These are phyloP conservation scores for Heimioporus sp. DNA, from an alignment of 768 basidiomycete genomes.

Conservation along the genomic window DNA sequence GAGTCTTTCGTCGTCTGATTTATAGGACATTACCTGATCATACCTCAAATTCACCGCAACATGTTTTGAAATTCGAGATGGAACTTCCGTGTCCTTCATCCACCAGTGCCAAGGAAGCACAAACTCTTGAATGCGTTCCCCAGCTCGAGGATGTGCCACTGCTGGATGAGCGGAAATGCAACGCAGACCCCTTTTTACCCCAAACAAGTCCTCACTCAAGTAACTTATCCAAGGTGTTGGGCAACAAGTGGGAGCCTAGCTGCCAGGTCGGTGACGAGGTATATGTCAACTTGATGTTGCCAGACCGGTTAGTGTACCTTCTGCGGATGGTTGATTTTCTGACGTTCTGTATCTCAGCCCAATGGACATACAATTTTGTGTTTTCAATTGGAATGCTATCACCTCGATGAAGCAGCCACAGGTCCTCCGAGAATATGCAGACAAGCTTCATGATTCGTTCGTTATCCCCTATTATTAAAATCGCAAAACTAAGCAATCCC, in stretches of 20 bases:
- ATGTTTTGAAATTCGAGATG: constrained; percentile 42
- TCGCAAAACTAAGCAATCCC: constrained; percentile 4
- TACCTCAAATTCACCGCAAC: constrained; percentile 5
- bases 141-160: neutral
- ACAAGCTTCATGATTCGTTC: constrained; percentile 43
- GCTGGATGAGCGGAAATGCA: neutral
- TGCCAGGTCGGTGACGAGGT: constrained; percentile 40
- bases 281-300: constrained; percentile 51
- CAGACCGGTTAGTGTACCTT: constrained; percentile 45
- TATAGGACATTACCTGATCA: constrained; percentile 39
- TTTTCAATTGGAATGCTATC: constrained; percentile 34
- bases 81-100: constrained; percentile 16
- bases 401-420: constrained; percentile 36
- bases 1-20: constrained; percentile 44
- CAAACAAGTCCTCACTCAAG: neutral
- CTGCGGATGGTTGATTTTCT: neutral
- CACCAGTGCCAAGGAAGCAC: neutral
- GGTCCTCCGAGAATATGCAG: constrained; percentile 41
- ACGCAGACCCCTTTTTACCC: neutral
- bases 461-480: constrained; percentile 16
- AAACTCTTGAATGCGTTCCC: neutral
- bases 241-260: constrained; percentile 4
- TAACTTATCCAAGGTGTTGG: neutral
- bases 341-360: constrained; percentile 35
- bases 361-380: constrained; percentile 55